Base-by-base conservation (phyloP, 2,329 filamentous ascomycete species). In the Pseudomassariella vexata region DNA sequence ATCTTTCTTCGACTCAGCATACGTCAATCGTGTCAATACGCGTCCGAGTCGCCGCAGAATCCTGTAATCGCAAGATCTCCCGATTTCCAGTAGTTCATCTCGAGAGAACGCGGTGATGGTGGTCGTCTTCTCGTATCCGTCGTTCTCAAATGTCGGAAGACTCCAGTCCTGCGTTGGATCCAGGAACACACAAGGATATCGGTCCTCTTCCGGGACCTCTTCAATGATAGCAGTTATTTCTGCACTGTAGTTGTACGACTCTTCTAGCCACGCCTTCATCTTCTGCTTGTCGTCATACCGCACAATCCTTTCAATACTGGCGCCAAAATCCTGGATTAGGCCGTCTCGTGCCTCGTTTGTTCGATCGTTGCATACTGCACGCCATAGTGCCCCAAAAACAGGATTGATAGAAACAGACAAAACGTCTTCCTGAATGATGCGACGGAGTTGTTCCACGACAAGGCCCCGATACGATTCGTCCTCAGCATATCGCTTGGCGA, bases 371-470 rank as follows among this genome's bases (percentile, higher is more conserved):
- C 66, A 71, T 4, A 71, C 56, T 0, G 62, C 53, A 6, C 67
- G 55, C 67, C 68, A 73, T 3, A 73, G 55, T 6, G 51, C 55
- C 5, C 67, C 67, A 30, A 73, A 73, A 1, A 73, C 57, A 1
- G 68, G 65, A 34, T 72, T 72, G 7, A 69, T 44, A 0, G 68
- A 52, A 18, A 73, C 59, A 2, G 59, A 55, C 1, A 52, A 42
- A 2, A 69, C 59, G 31, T 71, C 62, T 6, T 55, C 44, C 5
- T 56, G 41, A 18, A 73, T 68, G 22, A 72, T 65, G 5, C 53
- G 52, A 10, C 42, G 43, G 5, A 72, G 47, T 34, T 68, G 60
- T 7, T 52, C 36, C 1, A 58, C 44, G 0, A 60, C 67, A 1
- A 65, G 36, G 3, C 33, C 30, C 18, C 55, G 59, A 47, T 70